phyloP scores from a whole-genome alignment of 306 rosid genomes.

The Acacia confusa region DNA sequence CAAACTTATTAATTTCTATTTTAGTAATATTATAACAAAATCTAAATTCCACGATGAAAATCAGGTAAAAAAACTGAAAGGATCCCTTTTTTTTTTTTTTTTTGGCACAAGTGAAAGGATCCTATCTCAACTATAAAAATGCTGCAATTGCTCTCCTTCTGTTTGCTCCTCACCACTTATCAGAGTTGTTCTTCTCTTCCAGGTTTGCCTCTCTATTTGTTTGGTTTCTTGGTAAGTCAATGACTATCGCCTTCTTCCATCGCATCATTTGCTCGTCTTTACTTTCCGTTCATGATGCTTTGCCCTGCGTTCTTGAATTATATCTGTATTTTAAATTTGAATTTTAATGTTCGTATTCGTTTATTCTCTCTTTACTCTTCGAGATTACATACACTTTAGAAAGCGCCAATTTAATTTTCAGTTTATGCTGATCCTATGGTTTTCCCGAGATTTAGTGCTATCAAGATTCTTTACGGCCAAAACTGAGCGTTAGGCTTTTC shows the following conservation, averaged over 20 bases:
- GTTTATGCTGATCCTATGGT: conserved; percentile 10
- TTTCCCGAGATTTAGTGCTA: background rate
- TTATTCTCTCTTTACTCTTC: background rate
- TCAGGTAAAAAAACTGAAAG: too few species aligned
- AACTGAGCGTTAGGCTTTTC: background rate
- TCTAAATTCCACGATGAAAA: too few species aligned
- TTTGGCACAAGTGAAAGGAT: too few species aligned
- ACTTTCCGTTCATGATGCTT: background rate
- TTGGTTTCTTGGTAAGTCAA: background rate
- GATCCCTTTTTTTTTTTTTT: too few species aligned
- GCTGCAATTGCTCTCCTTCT: background rate
- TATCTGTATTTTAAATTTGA: background rate
- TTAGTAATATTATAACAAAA: too few species aligned
- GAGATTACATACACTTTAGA: background rate
- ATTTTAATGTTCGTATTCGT: background rate
- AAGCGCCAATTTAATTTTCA: background rate
- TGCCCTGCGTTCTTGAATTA: background rate
- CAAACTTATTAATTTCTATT: too few species aligned
- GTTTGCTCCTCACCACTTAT: background rate
- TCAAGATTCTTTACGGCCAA: background rate
- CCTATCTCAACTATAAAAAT: background rate
- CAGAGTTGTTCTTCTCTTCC: background rate
- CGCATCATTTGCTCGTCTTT: background rate
- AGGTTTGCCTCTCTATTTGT: background rate
- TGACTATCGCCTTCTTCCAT: background rate